phyloP scores from a whole-genome alignment of 805 yeast species.

The Yarrowia divulgata region DNA sequence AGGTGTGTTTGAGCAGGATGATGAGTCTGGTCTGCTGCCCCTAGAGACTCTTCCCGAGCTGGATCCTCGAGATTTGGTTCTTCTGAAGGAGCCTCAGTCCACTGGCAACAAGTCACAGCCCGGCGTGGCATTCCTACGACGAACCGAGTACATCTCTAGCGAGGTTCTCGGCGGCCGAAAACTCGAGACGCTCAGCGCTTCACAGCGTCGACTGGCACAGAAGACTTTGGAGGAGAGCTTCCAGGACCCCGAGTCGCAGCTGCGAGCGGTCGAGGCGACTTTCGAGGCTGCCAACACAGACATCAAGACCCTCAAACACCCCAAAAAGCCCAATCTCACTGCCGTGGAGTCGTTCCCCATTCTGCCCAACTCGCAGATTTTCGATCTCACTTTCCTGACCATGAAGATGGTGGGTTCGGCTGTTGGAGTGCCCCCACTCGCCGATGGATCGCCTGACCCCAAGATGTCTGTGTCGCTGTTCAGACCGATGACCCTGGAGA shows the following conservation, averaged over 20 bases:
- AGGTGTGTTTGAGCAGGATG: slow-evolving; percentile 69
- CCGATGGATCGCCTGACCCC: slow-evolving; percentile 42
- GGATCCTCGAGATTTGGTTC: slow-evolving; percentile 77
- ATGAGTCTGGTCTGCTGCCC: slow-evolving; percentile 52
- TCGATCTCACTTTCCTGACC: slow-evolving; percentile 70
- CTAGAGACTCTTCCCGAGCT: slow-evolving; percentile 57
- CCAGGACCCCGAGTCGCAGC: slow-evolving; percentile 67
- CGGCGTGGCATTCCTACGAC: slow-evolving; percentile 78
- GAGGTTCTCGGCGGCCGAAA: slow-evolving; percentile 27
- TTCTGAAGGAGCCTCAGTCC: slow-evolving; percentile 77
- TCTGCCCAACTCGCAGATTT: slow-evolving; percentile 88
- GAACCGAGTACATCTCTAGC: slow-evolving; percentile 86
- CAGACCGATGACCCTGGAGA: slow-evolving; percentile 72
- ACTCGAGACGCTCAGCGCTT: slow-evolving; percentile 46
- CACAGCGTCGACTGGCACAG: slow-evolving; percentile 43
- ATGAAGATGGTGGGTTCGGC: slow-evolving; percentile 57
- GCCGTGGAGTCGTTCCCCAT: slow-evolving; percentile 83
- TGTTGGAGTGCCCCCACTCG: slow-evolving; percentile 48
- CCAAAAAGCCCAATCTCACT: slow-evolving; percentile 71
- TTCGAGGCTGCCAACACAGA: slow-evolving; percentile 67
- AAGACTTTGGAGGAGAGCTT: slow-evolving; percentile 48
- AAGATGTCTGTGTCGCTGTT: slow-evolving; percentile 61
- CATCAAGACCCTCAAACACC: slow-evolving; percentile 67
- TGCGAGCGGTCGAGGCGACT: slow-evolving; percentile 75
- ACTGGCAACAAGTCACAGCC: slow-evolving; percentile 46